Base-by-base conservation (phyloP, 148 eudicot genomes). In the Rhododendron williamsianum region DNA sequence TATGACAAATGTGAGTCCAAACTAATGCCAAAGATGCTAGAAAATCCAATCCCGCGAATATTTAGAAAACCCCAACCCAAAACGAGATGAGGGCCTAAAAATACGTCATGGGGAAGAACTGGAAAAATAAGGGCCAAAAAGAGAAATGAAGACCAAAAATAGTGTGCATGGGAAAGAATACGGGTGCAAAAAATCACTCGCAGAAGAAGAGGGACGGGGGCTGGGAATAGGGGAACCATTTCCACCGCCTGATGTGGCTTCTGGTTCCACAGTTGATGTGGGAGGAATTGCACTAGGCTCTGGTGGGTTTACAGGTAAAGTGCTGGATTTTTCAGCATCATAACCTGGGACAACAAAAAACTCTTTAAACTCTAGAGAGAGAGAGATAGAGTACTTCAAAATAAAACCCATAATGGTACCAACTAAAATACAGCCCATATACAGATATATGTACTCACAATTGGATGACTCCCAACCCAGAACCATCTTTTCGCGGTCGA, bases 401-500 rank as follows among this genome's bases (percentile, higher is more conserved):
- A 1, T 25, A 38, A 2, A 76, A 58, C 11, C 41, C 4, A 48
- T 45, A 51, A 33, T 12, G 23, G 10, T 23, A 2, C 69, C 69
- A 23, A 7, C n/a, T 21, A 23, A 65, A n/a, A 9, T 13, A 30
- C 3, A 77, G 49, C 23, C 56, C 3, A 65, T 46, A 69, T 49
- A 9, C 23, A 41, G 23, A 77, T 23, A 33, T 41, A 74, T 78
- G 73, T 85, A 91, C 98, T 94, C 76, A 96, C 99, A 96, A 33
- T 95, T 72, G 13, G 97, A 91, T 85, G 87, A 81, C 81, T 91
- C 89, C 99, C 98, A 96, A 77, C 99, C 98, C 87, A 96, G 83
- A 65, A 91, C 91, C 93, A 87, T 91, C 84, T 88, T 92, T 86
- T 96, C 99, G 11, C 94, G 94, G 87, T 96, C 93, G 83, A 95